Conservation (phyloP, 257 asterid genomes). For the Thymus quinquecostatus region DNA sequence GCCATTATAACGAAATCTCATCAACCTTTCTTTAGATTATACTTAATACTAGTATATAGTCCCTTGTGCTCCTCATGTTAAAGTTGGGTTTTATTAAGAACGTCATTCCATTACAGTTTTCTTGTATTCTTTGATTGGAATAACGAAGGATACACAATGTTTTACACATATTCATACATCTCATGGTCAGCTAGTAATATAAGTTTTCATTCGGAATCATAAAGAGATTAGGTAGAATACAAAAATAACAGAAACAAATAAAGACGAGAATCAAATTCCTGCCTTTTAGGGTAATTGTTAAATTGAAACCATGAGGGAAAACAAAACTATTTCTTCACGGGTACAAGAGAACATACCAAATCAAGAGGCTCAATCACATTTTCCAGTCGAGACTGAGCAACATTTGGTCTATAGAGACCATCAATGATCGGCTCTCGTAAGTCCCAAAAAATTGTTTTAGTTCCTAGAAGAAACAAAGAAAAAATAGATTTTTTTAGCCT, state of each 20-base stretch:
- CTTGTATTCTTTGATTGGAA: not conserved
- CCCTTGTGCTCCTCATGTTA: not conserved
- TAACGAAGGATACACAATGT: not conserved
- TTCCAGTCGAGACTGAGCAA: conserved; percentile 79
- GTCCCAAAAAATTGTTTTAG: conserved; percentile 90
- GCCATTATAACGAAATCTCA: conserved; percentile 26
- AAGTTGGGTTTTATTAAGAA: not conserved
- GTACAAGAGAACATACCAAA: conserved; percentile 50
- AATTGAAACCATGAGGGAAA: not conserved
- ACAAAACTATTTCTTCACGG: not conserved
- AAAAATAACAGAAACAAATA: conserved; percentile 6
- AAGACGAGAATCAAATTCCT: not conserved
- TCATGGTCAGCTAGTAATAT: no score
- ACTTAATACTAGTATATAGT: not conserved
- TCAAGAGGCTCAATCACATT: conserved; percentile 82
- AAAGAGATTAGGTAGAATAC: not conserved
- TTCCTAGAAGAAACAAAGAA: conserved; percentile 50
- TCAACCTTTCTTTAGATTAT: not conserved
- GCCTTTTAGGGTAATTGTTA: not conserved
- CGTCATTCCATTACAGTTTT: not conserved
- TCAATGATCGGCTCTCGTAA: conserved; percentile 86
- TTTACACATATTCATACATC: not conserved
- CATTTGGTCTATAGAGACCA: conserved; percentile 84
- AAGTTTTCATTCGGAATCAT: no score
- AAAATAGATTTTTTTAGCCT: conserved; percentile 20